Conservation (phyloP, 768 basidiomycete species). For the Leccinellum albellum region DNA sequence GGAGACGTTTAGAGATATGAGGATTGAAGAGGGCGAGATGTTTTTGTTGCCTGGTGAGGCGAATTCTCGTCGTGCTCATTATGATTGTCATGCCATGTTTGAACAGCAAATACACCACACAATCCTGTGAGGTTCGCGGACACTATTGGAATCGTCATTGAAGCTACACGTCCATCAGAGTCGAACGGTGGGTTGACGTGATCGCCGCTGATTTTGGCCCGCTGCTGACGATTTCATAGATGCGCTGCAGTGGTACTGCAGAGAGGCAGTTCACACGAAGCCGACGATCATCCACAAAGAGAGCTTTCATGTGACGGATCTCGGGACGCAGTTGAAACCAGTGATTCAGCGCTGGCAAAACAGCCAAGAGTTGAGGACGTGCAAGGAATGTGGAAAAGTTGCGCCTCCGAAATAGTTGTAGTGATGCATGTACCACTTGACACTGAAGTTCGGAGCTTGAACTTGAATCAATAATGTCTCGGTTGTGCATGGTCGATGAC, state of each 20-base stretch:
- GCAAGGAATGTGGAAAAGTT: constrained; percentile 63
- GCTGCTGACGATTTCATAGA: constrained; percentile 45
- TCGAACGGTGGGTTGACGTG: constrained; percentile 57
- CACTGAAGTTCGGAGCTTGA: constrained; percentile 15
- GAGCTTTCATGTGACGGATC: constrained; percentile 80
- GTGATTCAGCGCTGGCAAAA: constrained; percentile 83
- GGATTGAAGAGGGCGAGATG: constrained; percentile 94
- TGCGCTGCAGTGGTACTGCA: constrained; percentile 91
- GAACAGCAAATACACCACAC: constrained; percentile 88
- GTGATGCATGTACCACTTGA: neutral
- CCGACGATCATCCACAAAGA: constrained; percentile 84
- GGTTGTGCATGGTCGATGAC: too few relatives aligned
- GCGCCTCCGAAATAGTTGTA: constrained; percentile 51
- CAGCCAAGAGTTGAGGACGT: constrained; percentile 60
- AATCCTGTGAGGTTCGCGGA: constrained; percentile 89
- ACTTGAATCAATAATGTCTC: too few relatives aligned
- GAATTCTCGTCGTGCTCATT: neutral
- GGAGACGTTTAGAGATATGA: constrained; percentile 75
- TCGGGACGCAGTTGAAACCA: constrained; percentile 92
- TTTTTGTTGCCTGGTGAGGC: constrained; percentile 83
- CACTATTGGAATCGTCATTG: constrained; percentile 89
- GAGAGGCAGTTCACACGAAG: constrained; percentile 49
- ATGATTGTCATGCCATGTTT: neutral
- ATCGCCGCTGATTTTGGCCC: neutral
- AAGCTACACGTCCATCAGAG: constrained; percentile 73